These are phyloP conservation scores for Ophiostoma piceae DNA, from an alignment of 2,329 filamentous ascomycete species.

Conservation along the genomic window DNA sequence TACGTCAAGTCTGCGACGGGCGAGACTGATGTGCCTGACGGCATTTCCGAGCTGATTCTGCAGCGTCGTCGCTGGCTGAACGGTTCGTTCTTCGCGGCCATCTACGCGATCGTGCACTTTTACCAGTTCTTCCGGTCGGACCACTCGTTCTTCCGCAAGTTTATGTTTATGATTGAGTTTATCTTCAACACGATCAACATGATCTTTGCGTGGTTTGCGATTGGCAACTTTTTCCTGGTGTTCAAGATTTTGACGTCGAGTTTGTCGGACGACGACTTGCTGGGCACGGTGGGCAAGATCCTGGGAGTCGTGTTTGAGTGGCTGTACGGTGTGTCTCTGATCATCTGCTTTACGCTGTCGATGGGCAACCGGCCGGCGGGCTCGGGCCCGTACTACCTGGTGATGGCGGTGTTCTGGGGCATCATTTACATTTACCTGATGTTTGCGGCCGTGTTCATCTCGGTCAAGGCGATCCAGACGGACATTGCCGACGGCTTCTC, in stretches of 20 bases:
- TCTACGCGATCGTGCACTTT: slow-evolving; percentile 92
- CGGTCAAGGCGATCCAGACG: slow-evolving; percentile 73
- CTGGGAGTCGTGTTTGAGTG: slow-evolving; percentile 90
- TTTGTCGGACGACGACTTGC: slow-evolving; percentile 61
- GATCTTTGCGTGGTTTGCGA: slow-evolving; percentile 98
- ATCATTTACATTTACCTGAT: slow-evolving; percentile 91
- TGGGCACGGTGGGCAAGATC: slow-evolving; percentile 72
- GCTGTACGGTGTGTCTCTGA: slow-evolving; percentile 85
- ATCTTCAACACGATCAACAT: slow-evolving; percentile 92
- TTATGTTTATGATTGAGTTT: slow-evolving; percentile 89
- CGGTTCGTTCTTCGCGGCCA: slow-evolving; percentile 94
- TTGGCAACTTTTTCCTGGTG: slow-evolving; percentile 98
- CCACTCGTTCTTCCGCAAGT: slow-evolving; percentile 79
- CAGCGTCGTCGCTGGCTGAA: slow-evolving; percentile 97
- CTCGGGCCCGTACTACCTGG: slow-evolving; percentile 88
- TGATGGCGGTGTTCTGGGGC: slow-evolving; percentile 98
- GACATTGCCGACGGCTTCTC: slow-evolving; percentile 66
- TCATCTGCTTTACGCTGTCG: slow-evolving; percentile 91
- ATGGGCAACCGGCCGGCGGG: slow-evolving; percentile 93
- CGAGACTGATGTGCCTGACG: slow-evolving; percentile 93
- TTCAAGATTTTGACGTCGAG: slow-evolving; percentile 94
- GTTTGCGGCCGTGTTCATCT: slow-evolving; percentile 93
- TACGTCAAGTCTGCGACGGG: slow-evolving; percentile 97
- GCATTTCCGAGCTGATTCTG: slow-evolving; percentile 88
- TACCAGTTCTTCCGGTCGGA: slow-evolving; percentile 93